Percentiles rank a stretch among this genome's conserved stretches.
Conservation (phyloP, 306 rosid genomes). For the Delonix regia region DNA sequence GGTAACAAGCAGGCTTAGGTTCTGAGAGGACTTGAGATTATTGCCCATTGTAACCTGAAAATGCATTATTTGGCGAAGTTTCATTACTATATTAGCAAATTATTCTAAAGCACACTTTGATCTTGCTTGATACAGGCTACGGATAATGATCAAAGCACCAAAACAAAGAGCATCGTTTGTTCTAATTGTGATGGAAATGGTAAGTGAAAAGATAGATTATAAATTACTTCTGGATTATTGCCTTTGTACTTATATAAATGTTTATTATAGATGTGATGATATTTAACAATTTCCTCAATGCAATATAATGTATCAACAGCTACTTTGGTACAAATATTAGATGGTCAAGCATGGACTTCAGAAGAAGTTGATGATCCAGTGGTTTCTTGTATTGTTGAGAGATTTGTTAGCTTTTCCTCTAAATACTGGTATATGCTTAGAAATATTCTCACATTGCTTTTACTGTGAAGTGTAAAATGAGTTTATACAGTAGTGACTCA, state of each 20-base stretch:
- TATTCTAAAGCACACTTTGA: constrained; percentile 30
- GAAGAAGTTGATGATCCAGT: not conserved
- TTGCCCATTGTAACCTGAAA: constrained; percentile 21
- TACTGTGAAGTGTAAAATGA: not conserved
- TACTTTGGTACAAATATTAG: constrained; percentile 13
- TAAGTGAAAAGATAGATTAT: constrained; percentile 40
- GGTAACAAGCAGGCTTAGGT: not conserved
- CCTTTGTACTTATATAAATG: not conserved
- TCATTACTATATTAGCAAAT: not conserved
- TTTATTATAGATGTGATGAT: not conserved
- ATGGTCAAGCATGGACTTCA: not conserved
- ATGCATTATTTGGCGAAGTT: constrained; percentile 6
- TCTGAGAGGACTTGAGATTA: not conserved
- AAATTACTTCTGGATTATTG: constrained; percentile 15
- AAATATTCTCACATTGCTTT: constrained; percentile 9
- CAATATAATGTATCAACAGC: not conserved
- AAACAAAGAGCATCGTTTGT: constrained; percentile 67
- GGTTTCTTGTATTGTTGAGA: constrained; percentile 10
- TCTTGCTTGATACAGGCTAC: constrained; percentile 69
- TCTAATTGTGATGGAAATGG: constrained; percentile 89
- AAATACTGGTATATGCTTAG: constrained; percentile 21
- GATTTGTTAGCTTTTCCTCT: constrained; percentile 3
- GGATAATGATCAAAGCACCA: constrained; percentile 45
- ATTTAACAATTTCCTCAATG: not conserved
- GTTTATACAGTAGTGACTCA: not conserved